Evolutionary conservation across 306 rosid genomes (phyloP), one percentile per base, ranked within the genome.

Genomic region (Luffa aegyptiaca): DNA sequence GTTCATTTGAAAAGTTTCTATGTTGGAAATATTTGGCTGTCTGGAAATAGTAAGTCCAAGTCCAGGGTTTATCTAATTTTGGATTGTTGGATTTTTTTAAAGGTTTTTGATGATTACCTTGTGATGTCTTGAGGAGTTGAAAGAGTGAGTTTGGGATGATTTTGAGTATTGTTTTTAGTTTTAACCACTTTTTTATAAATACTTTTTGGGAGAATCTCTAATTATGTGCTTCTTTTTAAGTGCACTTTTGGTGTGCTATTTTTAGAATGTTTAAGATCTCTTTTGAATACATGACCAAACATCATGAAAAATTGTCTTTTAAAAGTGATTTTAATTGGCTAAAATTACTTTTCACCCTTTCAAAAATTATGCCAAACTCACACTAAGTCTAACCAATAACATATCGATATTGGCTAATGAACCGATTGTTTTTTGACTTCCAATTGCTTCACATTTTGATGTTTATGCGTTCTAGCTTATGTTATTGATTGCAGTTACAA

Each of bases 401-500:
- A 2, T 10, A 10, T 36, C 5, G 26, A 66, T 51, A 17, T 70
- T 2, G 9, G 10, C 55, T 20, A 69, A 69, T 42, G 52, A 41
- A 42, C 46, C n/a, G 53, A 42, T 16, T 16, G 62, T 53, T 44
- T 51, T 76, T 86, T 64, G 69, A 76, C 9, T 61, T 78, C 64
- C 18, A 48, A 20, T 59, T 62, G 44, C 42, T 55, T 42, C 62
- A 45, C 76, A 48, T 45, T 26, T 5, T 26, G 13, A 62, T 73
- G 75, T 68, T 69, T 65, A 70, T 20, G 37, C 37, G 11, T 61
- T 18, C 9, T 56, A 33, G 49, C 26, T 76, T 62, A 18, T 76
- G 35, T 76, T 76, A 5, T 85, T 80, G 49, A 4, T 86, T 76
- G 86, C 88, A 94, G 98, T 94, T 79, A 94, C 97, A n/a, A 80